Base-by-base conservation (phyloP, 2,329 filamentous ascomycete genomes). In the Fusarium tjaetaba region DNA sequence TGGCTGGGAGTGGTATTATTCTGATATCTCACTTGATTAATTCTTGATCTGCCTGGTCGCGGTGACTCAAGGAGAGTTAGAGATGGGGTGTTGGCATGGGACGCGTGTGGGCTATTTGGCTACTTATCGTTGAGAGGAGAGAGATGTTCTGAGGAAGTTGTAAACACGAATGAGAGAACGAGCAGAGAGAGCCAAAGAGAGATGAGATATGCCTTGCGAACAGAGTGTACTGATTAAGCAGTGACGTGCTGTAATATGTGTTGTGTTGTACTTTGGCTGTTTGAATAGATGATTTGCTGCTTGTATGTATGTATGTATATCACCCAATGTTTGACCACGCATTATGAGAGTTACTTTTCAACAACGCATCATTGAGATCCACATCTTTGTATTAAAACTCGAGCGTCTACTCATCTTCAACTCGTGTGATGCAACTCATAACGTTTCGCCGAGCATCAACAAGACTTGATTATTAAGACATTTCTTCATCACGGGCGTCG, bases 21-120 rank as follows among this genome's bases (percentile, higher is more conserved):
- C 53, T 63, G 56, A 49, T 57, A 48, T 57, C 70, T 62, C 66
- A 53, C 55, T 71, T 62, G 63, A 71, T 73, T 78, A 78, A 78
- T 78, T 69, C 61, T 75, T 68, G 62, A 68, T 77, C 64, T 68
- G 74, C 75, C 68, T 71, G 74, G 77, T 71, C 67, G 76, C 73
- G 71, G 74, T 71, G 46, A 65, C 58, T 57, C 56, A 62, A 65
- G 65, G 70, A 49, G 70, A 68, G 67, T 43, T 43, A 51, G 45
- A 64, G 61, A 45, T 61, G 52, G 18, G 39, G 32, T 60, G 63
- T 61, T 55, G 45, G 59, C 30, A 58, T 56, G 66, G 48, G 46
- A 71, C 34, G 39, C 11, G 34, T 64, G 73, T 65, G 70, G 60
- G 65, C 67, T 61, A 72, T 36, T 55, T 58, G 58, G 63, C 42